These are phyloP conservation scores for Lactarius trivialis DNA, from an alignment of 768 basidiomycete species.

Conservation along the genomic window DNA sequence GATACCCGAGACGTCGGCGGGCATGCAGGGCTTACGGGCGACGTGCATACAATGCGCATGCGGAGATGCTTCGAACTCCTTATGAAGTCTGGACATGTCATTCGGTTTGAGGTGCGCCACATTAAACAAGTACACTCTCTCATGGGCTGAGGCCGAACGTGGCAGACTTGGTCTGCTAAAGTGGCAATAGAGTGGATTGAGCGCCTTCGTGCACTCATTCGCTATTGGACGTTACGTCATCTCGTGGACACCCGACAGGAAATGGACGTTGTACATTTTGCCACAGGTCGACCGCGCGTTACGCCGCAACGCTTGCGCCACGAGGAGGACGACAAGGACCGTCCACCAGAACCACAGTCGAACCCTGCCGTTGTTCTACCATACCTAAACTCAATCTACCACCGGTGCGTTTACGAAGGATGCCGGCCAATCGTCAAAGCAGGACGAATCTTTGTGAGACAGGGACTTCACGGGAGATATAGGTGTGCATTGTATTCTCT, in stretches of 20 bases:
- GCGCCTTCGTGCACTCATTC: constrained; percentile 57
- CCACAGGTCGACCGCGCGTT: constrained; percentile 45
- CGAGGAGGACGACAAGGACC: constrained; percentile 34
- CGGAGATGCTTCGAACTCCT: constrained; percentile 73
- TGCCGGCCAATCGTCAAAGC: constrained; percentile 71
- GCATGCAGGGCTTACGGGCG: constrained; percentile 39
- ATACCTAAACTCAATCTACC: constrained; percentile 61
- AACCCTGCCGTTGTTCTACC: constrained; percentile 50
- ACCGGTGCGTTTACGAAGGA: constrained; percentile 79
- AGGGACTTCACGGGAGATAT: constrained; percentile 69
- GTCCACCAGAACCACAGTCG: constrained; percentile 43
- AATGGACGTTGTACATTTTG: constrained; percentile 64
- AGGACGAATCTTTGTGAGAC: constrained; percentile 67
- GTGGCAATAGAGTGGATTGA: constrained; percentile 83
- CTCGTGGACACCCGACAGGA: constrained; percentile 69
- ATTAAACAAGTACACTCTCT: not conserved
- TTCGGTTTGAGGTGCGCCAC: constrained; percentile 69
- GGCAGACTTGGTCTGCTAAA: constrained; percentile 56
- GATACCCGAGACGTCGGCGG: constrained; percentile 67
- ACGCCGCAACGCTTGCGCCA: constrained; percentile 48
- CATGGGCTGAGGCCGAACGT: constrained; percentile 2
- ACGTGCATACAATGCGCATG: constrained; percentile 46
- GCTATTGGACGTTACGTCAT: constrained; percentile 78
- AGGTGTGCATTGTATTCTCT: constrained; percentile 43
- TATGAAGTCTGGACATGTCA: constrained; percentile 56